phyloP scores from a whole-genome alignment of 2,329 filamentous ascomycete genomes.

The Diaporthe amygdali region DNA sequence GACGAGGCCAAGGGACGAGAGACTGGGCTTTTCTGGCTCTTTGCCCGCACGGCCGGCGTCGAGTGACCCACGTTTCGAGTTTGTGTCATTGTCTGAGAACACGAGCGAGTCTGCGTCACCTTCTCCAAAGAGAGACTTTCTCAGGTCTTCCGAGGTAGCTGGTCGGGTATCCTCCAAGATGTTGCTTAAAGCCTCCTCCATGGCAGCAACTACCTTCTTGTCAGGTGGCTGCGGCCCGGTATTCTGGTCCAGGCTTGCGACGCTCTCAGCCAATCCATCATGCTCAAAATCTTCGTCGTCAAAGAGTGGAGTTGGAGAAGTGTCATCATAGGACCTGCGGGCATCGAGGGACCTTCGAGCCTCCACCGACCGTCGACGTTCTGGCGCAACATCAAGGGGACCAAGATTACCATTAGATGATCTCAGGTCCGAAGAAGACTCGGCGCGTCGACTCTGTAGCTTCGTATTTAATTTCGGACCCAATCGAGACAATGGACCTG shows the following conservation, averaged over 20 bases:
- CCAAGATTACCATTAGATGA: constrained; percentile 41
- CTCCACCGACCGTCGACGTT: constrained; percentile 60
- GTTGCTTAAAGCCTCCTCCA: constrained; percentile 89
- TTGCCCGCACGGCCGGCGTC: constrained; percentile 41
- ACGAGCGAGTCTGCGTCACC: constrained; percentile 56
- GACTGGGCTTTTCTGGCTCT: constrained; percentile 75
- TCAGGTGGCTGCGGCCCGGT: constrained; percentile 68
- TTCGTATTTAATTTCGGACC: constrained; percentile 42
- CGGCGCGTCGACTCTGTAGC: constrained; percentile 42
- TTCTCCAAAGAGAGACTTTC: constrained; percentile 70
- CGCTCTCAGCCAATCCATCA: constrained; percentile 72
- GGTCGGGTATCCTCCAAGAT: constrained; percentile 83
- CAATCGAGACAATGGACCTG: constrained; percentile 48
- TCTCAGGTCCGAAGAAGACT: constrained; percentile 55
- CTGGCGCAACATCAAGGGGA: constrained; percentile 45
- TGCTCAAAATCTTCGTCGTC: constrained; percentile 82
- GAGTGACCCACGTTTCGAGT: constrained; percentile 56
- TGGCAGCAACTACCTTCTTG: constrained; percentile 83
- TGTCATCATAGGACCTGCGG: constrained; percentile 62
- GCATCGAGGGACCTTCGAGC: constrained; percentile 18
- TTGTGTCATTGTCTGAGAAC: constrained; percentile 60
- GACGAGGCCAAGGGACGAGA: constrained; percentile 89
- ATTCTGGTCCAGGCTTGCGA: constrained; percentile 80
- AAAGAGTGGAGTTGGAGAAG: constrained; percentile 62
- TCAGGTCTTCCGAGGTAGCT: constrained; percentile 66